Evolutionary conservation across 1,284 basidiomycete species (phyloP), one percentile per base, ranked within the genome.

Genomic region (Microbotryum scabiosae): DNA sequence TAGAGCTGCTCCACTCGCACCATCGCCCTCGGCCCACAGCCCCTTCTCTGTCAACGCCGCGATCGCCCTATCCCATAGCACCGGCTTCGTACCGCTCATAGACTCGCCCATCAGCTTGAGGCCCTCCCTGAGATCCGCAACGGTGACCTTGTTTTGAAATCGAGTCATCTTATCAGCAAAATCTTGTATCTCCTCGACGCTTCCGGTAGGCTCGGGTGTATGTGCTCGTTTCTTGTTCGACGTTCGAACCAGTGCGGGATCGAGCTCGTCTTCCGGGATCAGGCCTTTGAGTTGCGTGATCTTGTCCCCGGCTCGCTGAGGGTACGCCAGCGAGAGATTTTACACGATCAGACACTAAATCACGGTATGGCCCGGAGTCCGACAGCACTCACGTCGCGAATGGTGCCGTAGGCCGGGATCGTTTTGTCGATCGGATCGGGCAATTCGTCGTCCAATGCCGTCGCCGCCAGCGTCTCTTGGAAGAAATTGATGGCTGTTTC

Each of bases 361-460:
- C 25, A 6, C 18, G 45, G 49, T 18, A 30, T 6, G 46, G 50
- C 32, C 44, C 45, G 26, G 7, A 28, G 14, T 16, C 23, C 21
- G 36, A 51, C 9, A 14, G 20, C n/a, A 25, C 61, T 41, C 23
- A 68, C 65, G 30, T 55, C 20, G 18, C 63, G 49, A 36, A 69
- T 69, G 14, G 54, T 50, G 44, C 57, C 58, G 48, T 60, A 60
- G 2, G 56, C 30, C 10, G 69, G 69, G 0, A 66, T 5, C 0
- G 71, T 71, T 47, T 59, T 60, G 61, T 72, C 71, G 8, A 62
- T 64, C 1, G 64, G 64, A 5, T 64, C 61, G 2, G 70, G 68
- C 2, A 62, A 26, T 6, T 69, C 69, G 56, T 71, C 62, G 14
- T 64, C 54, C n/a, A 72, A 62, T 4, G 71, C 71, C 23, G 64